Evolutionary conservation across 495 filamentous ascomycete genomes (phyloP), one percentile per base, ranked within the genome.

Genomic region (Corynascus novoguineensis): DNA sequence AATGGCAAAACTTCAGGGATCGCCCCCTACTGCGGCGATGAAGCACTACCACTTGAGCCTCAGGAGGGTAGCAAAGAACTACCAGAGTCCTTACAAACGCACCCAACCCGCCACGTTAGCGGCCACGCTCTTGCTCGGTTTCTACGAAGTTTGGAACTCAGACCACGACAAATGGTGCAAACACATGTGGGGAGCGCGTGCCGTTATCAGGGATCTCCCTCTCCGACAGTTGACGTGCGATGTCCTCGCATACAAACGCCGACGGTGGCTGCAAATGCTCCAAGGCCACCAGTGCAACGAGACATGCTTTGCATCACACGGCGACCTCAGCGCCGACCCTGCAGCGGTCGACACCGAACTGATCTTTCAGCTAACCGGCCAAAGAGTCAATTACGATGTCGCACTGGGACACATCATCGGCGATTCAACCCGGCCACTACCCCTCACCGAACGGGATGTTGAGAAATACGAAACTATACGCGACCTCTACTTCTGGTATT

Each of bases 401-500:
- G 62, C 68, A 31, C 56, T 56, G 8, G 66, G 63, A 6, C 54
- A 44, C 15, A 51, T 61, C 9, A 7, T 53, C 1, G 45, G 56
- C 0, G 60, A 41, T 31, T 15, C 21, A 7, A 19, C 50, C 11
- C 49, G 46, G 22, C 37, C 41, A n/a, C 45, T 38, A 19, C 40
- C 40, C 24, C 32, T 22, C 25, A 82, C 83, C 4, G 77, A 82
- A 19, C 86, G 83, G 54, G 89, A 93, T 47, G 78, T 92, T 48
- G 88, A 92, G 58, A 81, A 74, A 24, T 95, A 88, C 64, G 83
- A 90, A 66, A 81, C 88, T 35, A 81, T 95, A 51, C 82, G 86
- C 53, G 93, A 98, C 71, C 75, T 98, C 28, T 95, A 87, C 73
- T 98, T 93, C 93, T 97, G 90, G 90, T 98, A 87, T 71, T 84